Base-by-base conservation (phyloP, 73 alveolate genomes). In the Uronychia setigera region DNA sequence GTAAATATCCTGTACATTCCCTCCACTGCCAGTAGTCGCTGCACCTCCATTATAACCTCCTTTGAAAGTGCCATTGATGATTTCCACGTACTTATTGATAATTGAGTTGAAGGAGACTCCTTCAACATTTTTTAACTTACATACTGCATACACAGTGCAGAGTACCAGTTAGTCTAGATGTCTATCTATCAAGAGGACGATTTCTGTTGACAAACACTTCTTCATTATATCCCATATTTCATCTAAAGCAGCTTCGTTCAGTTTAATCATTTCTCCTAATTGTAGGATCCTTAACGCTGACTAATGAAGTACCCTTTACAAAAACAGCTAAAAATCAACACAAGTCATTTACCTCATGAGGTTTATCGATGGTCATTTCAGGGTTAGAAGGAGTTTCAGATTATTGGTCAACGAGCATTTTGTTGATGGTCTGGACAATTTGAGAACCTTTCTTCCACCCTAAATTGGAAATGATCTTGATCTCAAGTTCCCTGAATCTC, bases 401-500 rank as follows among this genome's bases (percentile, higher is more conserved):
- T 59, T 60, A 13, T 13, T 1, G 26, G 74, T 14, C 74, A 14
- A 67, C 33, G 59, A 60, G 74, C 1, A 84, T 82, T 57, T 88
- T 60, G 59, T 78, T 82, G 26, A 89, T 87, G 26, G 67, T 59
- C 32, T 89, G 87, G 0, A 89, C 80, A 28, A 92, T 87, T 1
- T 91, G 87, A 25, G 95, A 84, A 19, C 86, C 87, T 25, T 74
- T 33, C 9, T 88, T 59, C 97, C 97, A 92, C n/a, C 94, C 97
- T 32, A 79, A 35, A 58, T 92, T 93, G 46, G 91, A 33, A 0
- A 92, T 89, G 29, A 92, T 92, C 59, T 83, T 80, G 58, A 77
- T 80, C 84, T 92, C 97, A n/a, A 90, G 77, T 28, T 92, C 94
- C 83, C 93, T 85, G 82, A 92, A 92, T 84, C 90, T 95, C 74